A percentile compares a stretch with the other conserved stretches of the same genome.
These are phyloP conservation scores for Periconia sp. DNA, from an alignment of 2,329 filamentous ascomycete species.

Conservation along the genomic window DNA sequence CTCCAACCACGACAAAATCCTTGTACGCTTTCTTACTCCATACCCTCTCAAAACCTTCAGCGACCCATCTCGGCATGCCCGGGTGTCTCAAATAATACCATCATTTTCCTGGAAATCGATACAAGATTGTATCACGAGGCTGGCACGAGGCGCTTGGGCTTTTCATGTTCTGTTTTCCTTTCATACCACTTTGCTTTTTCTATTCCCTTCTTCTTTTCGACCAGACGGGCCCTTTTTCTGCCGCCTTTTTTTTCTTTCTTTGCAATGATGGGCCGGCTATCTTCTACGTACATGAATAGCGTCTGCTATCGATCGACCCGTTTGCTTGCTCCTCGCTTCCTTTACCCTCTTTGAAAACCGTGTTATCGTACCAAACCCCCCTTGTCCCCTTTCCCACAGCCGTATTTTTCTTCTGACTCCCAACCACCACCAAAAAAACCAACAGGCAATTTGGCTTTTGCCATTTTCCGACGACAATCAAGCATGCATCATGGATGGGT, in stretches of 20 bases:
- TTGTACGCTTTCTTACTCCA: constrained; percentile 29
- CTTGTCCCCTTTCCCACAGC: too few species aligned
- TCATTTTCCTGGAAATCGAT: constrained; percentile 29
- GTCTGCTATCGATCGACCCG: constrained; percentile 9
- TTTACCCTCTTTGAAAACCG: not conserved
- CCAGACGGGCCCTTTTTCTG: constrained; percentile 19
- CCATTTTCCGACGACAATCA: constrained; percentile 5
- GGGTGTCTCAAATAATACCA: constrained; percentile 29
- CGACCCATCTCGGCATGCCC: constrained; percentile 20
- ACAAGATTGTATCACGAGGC: constrained; percentile 27
- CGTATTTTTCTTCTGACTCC: too few species aligned
- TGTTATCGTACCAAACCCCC: constrained; percentile 1
- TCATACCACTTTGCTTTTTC: constrained; percentile 32
- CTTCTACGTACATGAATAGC: constrained; percentile 25
- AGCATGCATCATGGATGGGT: constrained; percentile 10
- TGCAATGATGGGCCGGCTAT: constrained; percentile 25
- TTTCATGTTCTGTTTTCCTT: constrained; percentile 27
- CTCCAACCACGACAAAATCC: constrained; percentile 27
- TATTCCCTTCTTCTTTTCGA: constrained; percentile 24
- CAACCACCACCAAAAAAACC: too few species aligned
- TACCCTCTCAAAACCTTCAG: constrained; percentile 26
- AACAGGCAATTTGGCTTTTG: constrained; percentile 15
- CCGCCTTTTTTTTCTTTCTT: constrained; percentile 8
- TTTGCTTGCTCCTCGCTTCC: not conserved
- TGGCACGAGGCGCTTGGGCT: constrained; percentile 35